Evolutionary conservation across 148 eudicot species (phyloP), one percentile per base, ranked within the genome.

Genomic region (Polygonum aviculare): DNA sequence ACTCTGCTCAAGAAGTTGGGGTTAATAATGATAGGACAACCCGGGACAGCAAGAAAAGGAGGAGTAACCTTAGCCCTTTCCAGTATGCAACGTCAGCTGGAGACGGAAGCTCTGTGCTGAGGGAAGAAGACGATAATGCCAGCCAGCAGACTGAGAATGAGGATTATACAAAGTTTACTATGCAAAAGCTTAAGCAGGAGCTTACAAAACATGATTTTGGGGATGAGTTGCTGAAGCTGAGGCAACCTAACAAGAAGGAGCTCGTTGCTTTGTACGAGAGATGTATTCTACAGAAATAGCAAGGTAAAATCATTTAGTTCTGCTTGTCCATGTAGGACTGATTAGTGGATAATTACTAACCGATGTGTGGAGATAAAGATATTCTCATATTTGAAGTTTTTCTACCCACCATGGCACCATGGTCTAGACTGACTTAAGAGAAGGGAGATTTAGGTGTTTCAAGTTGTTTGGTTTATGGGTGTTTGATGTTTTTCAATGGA

Each of bases 141-240:
- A 89, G 96, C 77, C 92, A 83, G 78, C 87, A 90, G 76, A 82
- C 80, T 12, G 85, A 75, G 57, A 65, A 85, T 2, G 88, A 79
- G 74, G 97, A 95, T 49, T 85, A 95, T 76, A 87, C 81, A 2
- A 95, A 84, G 88, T 88, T 95, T 74, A 93, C 94, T 1, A 76
- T 95, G 48, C 82, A 75, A 84, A 88, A 83, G 82, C 90, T 95
- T 18, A 95, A 83, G 82, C 91, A 87, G 71, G 96, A 90, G 80
- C 90, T 95, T 41, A 93, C 97, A 0, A 87, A 83, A 51, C 88
- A 86, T 40, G 85, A 91, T 74, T 89, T 95, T 73, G 99, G 99
- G 0, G 93, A 82, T 49, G 90, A 95, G 86, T 82, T 95, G 77
- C 87, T 92, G 75, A 88, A 88, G 77, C 81, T 95, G 84, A 90